Evolutionary conservation across 1,284 basidiomycete genomes (phyloP).

Genomic region (Melampsora americana): DNA sequence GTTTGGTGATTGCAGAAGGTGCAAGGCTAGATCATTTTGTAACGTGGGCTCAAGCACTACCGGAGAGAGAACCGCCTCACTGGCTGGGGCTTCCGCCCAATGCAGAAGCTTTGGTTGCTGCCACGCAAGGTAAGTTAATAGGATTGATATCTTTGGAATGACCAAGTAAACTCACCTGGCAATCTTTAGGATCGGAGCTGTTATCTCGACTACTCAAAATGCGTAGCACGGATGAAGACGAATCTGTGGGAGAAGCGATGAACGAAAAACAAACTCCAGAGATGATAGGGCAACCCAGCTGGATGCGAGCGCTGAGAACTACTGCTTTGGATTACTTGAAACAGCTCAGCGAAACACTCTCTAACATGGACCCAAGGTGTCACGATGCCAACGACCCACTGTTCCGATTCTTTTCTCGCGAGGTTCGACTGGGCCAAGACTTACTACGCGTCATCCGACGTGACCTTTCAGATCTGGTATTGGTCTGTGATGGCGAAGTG

Average conservation of each 20-base stretch:
- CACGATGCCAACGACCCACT: conserved; percentile 64
- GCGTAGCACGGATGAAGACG: conserved; percentile 82
- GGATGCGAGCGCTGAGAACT: conserved; percentile 80
- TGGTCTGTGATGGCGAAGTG: conserved; percentile 76
- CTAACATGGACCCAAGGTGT: conserved; percentile 44
- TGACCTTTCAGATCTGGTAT: conserved; percentile 74
- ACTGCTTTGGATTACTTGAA: conserved; percentile 78
- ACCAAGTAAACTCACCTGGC: neutral
- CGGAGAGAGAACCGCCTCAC: conserved; percentile 76
- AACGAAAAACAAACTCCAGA: conserved; percentile 61
- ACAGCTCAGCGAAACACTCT: conserved; percentile 52
- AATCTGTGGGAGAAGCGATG: conserved; percentile 63
- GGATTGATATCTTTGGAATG: neutral
- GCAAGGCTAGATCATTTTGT: conserved; percentile 85
- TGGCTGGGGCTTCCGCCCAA: conserved; percentile 87
- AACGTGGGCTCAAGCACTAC: conserved; percentile 77
- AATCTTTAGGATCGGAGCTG: conserved; percentile 67
- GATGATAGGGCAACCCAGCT: conserved; percentile 69
- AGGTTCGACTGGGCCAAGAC: conserved; percentile 72
- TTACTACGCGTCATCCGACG: conserved; percentile 71
- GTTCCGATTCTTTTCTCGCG: conserved; percentile 80
- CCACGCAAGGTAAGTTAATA: conserved; percentile 71
- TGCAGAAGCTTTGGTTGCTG: conserved; percentile 83
- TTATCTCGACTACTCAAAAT: conserved; percentile 84
- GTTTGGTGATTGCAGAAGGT: conserved; percentile 78